Percentiles rank a stretch among this genome's conserved stretches.
Conservation (phyloP, 2,329 filamentous ascomycete species). For the Chaetomiaceae sp. region DNA sequence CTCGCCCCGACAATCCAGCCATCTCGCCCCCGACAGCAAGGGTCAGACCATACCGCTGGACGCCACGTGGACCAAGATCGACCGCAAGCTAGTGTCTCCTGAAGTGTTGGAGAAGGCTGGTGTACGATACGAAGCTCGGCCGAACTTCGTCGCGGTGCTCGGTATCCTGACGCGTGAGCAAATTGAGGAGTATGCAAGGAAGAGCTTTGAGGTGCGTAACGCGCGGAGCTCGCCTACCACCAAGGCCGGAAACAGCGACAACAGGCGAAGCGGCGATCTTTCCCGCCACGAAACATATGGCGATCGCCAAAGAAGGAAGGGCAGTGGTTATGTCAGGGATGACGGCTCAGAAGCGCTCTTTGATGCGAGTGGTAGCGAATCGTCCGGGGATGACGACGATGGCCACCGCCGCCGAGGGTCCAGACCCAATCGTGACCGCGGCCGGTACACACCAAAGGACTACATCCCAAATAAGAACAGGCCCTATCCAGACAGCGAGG, state of each 20-base stretch:
- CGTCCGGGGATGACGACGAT: constrained; percentile 24
- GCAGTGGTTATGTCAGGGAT: constrained; percentile 17
- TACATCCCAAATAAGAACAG: constrained; percentile 4
- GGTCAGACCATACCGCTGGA: constrained; percentile 54
- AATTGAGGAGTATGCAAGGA: constrained; percentile 48
- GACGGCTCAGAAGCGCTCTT: constrained; percentile 27
- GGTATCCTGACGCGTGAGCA: constrained; percentile 50
- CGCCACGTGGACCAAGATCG: constrained; percentile 58
- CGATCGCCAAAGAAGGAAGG: constrained; percentile 17
- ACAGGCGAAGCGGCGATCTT: constrained; percentile 5
- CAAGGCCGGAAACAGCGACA: constrained; percentile 13
- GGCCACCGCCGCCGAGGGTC: neutral
- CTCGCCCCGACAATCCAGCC: constrained; percentile 28
- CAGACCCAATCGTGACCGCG: neutral
- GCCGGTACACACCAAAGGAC: constrained; percentile 16
- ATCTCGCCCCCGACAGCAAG: constrained; percentile 52
- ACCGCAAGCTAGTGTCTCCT: constrained; percentile 51
- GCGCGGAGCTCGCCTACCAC: constrained; percentile 30
- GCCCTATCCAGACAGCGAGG: constrained; percentile 21
- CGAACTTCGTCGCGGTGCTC: constrained; percentile 57
- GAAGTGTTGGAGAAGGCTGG: constrained; percentile 53
- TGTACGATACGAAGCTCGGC: constrained; percentile 57
- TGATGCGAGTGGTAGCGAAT: constrained; percentile 26
- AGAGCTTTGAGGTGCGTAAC: constrained; percentile 45
- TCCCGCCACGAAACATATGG: constrained; percentile 24